Evolutionary conservation across 495 filamentous ascomycete species (phyloP).

Genomic region (Haplographium delicatum): DNA sequence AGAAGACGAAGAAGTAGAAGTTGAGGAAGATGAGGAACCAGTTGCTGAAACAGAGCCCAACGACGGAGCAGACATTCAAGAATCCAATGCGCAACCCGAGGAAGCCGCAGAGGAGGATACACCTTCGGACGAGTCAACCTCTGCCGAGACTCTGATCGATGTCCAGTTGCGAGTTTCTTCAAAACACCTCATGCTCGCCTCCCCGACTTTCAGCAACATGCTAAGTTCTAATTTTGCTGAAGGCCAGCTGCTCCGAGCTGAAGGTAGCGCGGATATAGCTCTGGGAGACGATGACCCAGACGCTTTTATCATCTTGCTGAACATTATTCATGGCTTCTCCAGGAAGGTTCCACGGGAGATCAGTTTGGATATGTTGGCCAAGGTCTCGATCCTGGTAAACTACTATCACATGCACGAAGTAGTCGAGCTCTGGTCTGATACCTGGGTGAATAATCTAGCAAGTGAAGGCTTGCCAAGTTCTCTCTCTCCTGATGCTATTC

Average conservation of each 20-base stretch:
- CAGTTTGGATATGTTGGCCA: conserved; percentile 40
- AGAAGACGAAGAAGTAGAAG: not conserved
- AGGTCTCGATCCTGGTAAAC: conserved; percentile 46
- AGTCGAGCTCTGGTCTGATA: conserved; percentile 35
- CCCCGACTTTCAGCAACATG: conserved; percentile 35
- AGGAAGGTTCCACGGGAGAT: conserved; percentile 36
- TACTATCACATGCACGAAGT: conserved; percentile 43
- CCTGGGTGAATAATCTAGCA: conserved; percentile 35
- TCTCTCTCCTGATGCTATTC: conserved; percentile 28
- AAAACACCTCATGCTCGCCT: conserved; percentile 44
- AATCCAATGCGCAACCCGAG: too few species aligned
- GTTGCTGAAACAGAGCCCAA: too few species aligned
- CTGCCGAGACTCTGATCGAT: conserved; percentile 1
- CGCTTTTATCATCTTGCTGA: conserved; percentile 17
- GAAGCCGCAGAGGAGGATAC: too few species aligned
- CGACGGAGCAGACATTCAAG: too few species aligned
- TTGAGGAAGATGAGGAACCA: not conserved
- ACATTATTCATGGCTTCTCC: conserved; percentile 44
- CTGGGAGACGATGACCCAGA: conserved; percentile 16
- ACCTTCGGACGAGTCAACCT: not conserved
- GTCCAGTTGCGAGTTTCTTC: conserved; percentile 37
- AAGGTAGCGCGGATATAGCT: conserved; percentile 6
- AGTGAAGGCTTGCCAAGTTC: conserved; percentile 9
- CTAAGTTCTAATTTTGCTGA: conserved; percentile 15
- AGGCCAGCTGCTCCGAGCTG: conserved; percentile 11